Evolutionary conservation across 2,329 filamentous ascomycete species (phyloP).

Genomic region (Clonostachys rhizophaga): DNA sequence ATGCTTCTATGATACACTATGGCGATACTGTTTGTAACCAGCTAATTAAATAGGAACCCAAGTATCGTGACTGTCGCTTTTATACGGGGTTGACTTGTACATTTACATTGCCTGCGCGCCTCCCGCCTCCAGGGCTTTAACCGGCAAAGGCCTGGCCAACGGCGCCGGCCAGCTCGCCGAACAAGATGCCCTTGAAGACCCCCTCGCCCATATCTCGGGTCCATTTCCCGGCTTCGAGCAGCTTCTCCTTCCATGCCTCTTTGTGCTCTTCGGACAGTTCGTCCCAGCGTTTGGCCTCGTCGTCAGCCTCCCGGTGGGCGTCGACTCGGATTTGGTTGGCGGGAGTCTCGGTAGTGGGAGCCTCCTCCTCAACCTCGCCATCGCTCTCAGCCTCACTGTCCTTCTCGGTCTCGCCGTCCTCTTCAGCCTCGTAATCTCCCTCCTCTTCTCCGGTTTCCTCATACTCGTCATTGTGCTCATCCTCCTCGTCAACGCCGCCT

Average conservation of each 20-base stretch:
- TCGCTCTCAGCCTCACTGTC: too few species aligned
- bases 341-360: conserved; percentile 10
- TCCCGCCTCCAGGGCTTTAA: background rate
- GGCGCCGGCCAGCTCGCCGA: conserved; percentile 64
- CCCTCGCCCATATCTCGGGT: conserved; percentile 72
- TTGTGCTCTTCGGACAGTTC: conserved; percentile 61
- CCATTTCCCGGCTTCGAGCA: conserved; percentile 72
- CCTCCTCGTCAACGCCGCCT: conserved; percentile 8
- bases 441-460: conserved; percentile 1
- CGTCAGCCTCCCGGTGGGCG: conserved; percentile 40
- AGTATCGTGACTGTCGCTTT: too few species aligned
- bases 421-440: background rate
- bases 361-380: background rate
- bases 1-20: too few species aligned
- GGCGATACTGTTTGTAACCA: too few species aligned
- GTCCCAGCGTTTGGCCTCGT: conserved; percentile 62
- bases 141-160: conserved; percentile 29
- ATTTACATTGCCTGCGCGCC: too few species aligned
- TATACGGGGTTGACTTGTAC: too few species aligned
- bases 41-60: too few species aligned
- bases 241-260: conserved; percentile 62
- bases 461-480: conserved; percentile 6
- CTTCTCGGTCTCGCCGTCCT: background rate
- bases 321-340: conserved; percentile 25
- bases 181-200: conserved; percentile 73